Conservation (phyloP, 768 basidiomycete species). For the Chiua virens region DNA sequence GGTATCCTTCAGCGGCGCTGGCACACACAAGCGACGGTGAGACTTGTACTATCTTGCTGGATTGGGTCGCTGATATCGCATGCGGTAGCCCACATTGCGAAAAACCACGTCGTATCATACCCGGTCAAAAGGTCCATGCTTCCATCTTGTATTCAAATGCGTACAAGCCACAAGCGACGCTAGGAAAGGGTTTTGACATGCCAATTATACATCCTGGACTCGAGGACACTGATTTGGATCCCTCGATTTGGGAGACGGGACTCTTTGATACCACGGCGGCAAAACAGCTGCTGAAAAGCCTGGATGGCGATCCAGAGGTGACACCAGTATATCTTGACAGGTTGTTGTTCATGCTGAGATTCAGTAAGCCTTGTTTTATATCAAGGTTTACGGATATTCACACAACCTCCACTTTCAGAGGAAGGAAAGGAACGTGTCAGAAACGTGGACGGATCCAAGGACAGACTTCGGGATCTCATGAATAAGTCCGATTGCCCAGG, state of each 20-base stretch:
- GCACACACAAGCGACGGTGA: conserved; percentile 18
- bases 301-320: conserved; percentile 12
- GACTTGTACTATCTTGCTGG: neutral
- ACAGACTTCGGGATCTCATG: conserved; percentile 8
- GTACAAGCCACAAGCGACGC: conserved; percentile 17
- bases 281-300: conserved; percentile 6
- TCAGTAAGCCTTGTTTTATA: conserved; percentile 10
- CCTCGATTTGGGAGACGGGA: conserved; percentile 18
- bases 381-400: neutral
- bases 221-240: conserved; percentile 5
- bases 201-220: conserved; percentile 1
- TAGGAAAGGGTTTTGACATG: conserved; percentile 26
- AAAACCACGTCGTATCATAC: conserved; percentile 27
- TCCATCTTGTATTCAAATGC: conserved; percentile 22
- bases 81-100: conserved; percentile 11
- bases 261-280: conserved; percentile 21
- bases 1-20: conserved; percentile 19
- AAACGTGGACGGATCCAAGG: conserved; percentile 7
- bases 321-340: conserved; percentile 19
- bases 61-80: conserved; percentile 2
- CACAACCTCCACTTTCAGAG: neutral
- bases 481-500: neutral
- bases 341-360: conserved; percentile 22
- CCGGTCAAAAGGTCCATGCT: conserved; percentile 28
- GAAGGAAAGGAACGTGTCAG: conserved; percentile 20